Percentiles rank a stretch among this genome's conserved stretches.
Evolutionary conservation across 1,139 yeast genomes (phyloP).

Genomic region (Nakaseomyces kungkrabaensis): DNA sequence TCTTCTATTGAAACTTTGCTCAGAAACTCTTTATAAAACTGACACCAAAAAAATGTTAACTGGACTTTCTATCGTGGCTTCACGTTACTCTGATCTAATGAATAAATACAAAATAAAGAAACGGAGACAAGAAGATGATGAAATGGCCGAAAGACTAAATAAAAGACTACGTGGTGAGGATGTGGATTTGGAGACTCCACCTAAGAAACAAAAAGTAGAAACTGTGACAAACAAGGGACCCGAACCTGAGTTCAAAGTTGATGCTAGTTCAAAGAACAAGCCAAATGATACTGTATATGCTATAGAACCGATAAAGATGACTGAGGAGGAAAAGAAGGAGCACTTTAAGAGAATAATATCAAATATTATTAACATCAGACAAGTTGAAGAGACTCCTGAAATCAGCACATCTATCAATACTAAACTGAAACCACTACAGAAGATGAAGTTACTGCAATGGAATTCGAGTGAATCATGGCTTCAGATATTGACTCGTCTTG

Average conservation of each 20-base stretch:
- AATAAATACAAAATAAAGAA: conserved; percentile 17
- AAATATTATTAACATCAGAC: conserved; percentile 17
- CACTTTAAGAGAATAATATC: conserved; percentile 20
- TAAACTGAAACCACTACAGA: conserved; percentile 24
- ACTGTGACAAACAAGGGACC: background rate
- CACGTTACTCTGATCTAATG: conserved; percentile 43
- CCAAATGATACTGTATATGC: conserved; percentile 4
- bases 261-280: background rate
- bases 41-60: conserved; percentile 47
- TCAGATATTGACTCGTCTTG: conserved; percentile 60
- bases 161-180: conserved; percentile 24
- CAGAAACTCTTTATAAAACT: conserved; percentile 51
- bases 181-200: conserved; percentile 17
- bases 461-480: conserved; percentile 52
- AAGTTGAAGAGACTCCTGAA: conserved; percentile 15
- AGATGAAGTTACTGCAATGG: conserved; percentile 24
- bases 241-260: background rate
- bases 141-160: conserved; percentile 14
- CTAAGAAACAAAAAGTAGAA: conserved; percentile 10
- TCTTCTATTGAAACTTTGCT: conserved; percentile 53
- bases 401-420: conserved; percentile 19
- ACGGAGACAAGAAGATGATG: conserved; percentile 7
- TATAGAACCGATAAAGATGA: conserved; percentile 15
- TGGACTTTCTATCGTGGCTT: conserved; percentile 57
- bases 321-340: conserved; percentile 18